Evolutionary conservation across 768 basidiomycete species (phyloP), one percentile per base, ranked within the genome.

Genomic region (Hirschioporus abietinus): DNA sequence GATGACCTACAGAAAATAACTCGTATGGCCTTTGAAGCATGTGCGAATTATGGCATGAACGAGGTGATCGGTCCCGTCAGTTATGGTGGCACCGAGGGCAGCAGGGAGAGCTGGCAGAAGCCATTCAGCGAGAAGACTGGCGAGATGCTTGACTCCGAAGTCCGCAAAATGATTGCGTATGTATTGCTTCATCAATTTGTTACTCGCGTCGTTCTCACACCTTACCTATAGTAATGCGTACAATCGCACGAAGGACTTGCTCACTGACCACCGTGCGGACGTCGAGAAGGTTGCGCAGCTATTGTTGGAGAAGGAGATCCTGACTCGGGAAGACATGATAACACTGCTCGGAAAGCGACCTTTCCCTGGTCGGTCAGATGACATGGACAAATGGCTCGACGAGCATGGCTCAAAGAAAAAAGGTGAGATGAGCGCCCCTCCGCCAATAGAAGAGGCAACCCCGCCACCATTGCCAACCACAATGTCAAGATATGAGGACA

Each of bases 1-100:
- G 97, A 99, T 72, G 97, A 99, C 75, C 81, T 99, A 58, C 94
- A 96, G 78, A 99, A 99, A 80, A 96, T 99, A 68, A 98, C 97
- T 3, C 87, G 90, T 67, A 96, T 99, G 91, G 97, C 97, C 18
- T 97, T 96, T 69, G 95, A 98, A 77, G 92, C 91, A 3, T 94
- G 92, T 69, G 92, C 93, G 8, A 95, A 95, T 77, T 97, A 97
- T 78, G 97, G 97, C 67, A 98, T 99, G 96, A 96, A 95, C 78
- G 82, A 87, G 63, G 85, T 88, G 64, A 93, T 99, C 69, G 97
- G 97, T 1, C 97, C 97, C 1, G 93, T 99, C 68, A 96, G 93
- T 72, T 99, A 99, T 73, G 95, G 95, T 63, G 92, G 92, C n/a
- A 84, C 88, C 61, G 86, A 93, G 70, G 90, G 88, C 27, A 84